phyloP scores from a whole-genome alignment of 2,329 filamentous ascomycete genomes.

The Aureobasidium subglaciale region DNA sequence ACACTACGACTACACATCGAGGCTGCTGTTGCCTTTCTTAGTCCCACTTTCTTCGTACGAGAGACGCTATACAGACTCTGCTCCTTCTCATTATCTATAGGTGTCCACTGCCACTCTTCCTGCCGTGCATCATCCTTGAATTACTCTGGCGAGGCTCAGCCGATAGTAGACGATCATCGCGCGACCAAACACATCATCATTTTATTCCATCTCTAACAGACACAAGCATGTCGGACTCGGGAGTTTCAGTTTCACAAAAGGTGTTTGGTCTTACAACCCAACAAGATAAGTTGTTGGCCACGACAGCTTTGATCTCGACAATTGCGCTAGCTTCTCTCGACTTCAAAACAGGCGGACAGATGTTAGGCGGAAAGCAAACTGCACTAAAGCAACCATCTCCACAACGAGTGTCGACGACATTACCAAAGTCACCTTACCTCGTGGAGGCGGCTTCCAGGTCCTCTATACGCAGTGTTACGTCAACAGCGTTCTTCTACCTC shows the following conservation, averaged over 20 bases:
- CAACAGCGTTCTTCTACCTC: neutral
- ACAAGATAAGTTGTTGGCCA: neutral
- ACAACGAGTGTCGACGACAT: neutral
- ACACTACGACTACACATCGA: neutral
- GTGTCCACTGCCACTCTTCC: neutral
- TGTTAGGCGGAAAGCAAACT: neutral
- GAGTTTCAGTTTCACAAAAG: neutral
- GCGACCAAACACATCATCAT: neutral
- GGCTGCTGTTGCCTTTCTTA: neutral
- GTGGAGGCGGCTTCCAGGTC: neutral
- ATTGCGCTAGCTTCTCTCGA: neutral
- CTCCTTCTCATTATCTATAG: neutral
- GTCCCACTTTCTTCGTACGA: neutral
- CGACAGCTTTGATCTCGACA: neutral
- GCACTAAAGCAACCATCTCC: neutral
- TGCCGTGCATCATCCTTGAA: no score
- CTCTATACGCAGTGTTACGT: neutral
- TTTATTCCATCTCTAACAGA: neutral
- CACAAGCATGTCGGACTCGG: neutral
- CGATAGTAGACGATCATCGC: no score
- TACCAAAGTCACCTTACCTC: neutral
- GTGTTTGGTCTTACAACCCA: neutral
- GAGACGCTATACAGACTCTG: neutral
- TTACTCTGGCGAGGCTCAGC: no score
- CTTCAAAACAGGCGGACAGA: neutral